Percentiles rank a stretch among this genome's conserved stretches.
Conservation (phyloP, 768 basidiomycete species). For the Lactifluus subvellereus region DNA sequence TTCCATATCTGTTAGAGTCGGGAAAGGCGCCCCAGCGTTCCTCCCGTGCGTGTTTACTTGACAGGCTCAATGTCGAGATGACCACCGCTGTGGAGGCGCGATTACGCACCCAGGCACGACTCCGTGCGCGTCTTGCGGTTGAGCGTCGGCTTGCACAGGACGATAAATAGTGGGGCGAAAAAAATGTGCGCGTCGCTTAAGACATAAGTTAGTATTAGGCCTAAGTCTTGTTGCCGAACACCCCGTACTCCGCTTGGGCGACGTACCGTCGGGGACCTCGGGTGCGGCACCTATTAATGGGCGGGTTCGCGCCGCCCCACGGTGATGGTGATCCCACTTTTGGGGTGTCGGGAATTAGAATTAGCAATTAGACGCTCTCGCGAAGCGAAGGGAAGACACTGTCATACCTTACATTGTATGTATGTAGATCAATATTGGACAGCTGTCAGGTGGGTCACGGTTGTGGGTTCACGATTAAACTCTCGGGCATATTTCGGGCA, state of each 20-base stretch:
- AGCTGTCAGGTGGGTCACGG: not conserved
- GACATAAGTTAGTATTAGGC: not conserved
- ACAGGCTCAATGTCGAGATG: conserved; percentile 43
- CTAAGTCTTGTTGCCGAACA: not conserved
- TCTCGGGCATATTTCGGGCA: not conserved
- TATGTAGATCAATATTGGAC: not conserved
- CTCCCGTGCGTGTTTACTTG: conserved; percentile 37
- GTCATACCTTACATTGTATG: conserved; percentile 3
- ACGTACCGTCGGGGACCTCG: not conserved
- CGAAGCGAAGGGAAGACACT: not conserved
- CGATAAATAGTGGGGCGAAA: not conserved
- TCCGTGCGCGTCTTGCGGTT: conserved; percentile 10
- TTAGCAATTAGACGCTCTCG: not conserved
- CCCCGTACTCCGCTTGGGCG: not conserved
- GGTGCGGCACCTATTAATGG: not conserved
- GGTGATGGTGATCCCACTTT: not conserved
- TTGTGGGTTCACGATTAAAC: not conserved
- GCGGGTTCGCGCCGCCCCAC: not conserved
- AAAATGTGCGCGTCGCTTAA: not conserved
- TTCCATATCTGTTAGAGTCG: not conserved
- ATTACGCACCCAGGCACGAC: conserved; percentile 23
- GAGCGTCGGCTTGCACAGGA: conserved; percentile 6
- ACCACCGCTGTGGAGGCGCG: conserved; percentile 25
- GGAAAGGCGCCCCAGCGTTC: conserved; percentile 18
- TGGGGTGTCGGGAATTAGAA: not conserved